Percentiles rank a stretch among this genome's conserved stretches.
Conservation (phyloP, 805 yeast genomes). For the Candida golubevii region DNA sequence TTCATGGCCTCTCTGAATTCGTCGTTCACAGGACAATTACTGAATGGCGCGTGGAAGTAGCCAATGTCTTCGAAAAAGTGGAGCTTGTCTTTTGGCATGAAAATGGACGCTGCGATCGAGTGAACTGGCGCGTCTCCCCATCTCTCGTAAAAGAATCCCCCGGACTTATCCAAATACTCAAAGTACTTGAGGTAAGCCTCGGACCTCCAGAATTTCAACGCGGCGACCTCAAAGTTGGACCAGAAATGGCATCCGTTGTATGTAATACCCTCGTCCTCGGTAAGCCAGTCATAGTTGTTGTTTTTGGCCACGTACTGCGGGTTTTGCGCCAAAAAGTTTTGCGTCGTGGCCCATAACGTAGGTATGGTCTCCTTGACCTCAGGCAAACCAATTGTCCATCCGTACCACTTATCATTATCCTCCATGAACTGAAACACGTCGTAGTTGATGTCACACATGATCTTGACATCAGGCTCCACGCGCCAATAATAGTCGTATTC, state of each 20-base stretch:
- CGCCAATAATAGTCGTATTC: neutral
- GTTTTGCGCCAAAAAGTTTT: neutral
- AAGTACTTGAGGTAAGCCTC: slow-evolving; percentile 52
- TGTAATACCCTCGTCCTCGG: slow-evolving; percentile 63
- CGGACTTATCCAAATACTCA: neutral
- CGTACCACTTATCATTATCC: neutral
- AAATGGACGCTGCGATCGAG: slow-evolving; percentile 78
- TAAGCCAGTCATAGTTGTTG: slow-evolving; percentile 55
- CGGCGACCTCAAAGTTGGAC: slow-evolving; percentile 84
- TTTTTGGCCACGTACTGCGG: neutral
- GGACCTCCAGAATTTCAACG: slow-evolving; percentile 68
- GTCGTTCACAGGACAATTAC: slow-evolving; percentile 71
- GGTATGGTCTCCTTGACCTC: neutral
- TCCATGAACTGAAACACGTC: neutral
- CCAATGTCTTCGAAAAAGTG: slow-evolving; percentile 84
- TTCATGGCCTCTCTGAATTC: slow-evolving; percentile 50
- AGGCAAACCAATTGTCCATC: neutral
- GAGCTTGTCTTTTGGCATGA: slow-evolving; percentile 61
- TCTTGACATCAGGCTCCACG: neutral
- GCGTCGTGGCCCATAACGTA: neutral
- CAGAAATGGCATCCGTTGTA: slow-evolving; percentile 86
- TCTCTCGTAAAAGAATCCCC: neutral
- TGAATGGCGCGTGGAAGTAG: slow-evolving; percentile 77
- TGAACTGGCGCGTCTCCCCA: slow-evolving; percentile 62
- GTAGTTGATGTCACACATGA: neutral